Percentiles rank a stretch among this genome's conserved stretches.
phyloP scores from a whole-genome alignment of 2,329 filamentous ascomycete genomes.

The Epichloe elymi region DNA sequence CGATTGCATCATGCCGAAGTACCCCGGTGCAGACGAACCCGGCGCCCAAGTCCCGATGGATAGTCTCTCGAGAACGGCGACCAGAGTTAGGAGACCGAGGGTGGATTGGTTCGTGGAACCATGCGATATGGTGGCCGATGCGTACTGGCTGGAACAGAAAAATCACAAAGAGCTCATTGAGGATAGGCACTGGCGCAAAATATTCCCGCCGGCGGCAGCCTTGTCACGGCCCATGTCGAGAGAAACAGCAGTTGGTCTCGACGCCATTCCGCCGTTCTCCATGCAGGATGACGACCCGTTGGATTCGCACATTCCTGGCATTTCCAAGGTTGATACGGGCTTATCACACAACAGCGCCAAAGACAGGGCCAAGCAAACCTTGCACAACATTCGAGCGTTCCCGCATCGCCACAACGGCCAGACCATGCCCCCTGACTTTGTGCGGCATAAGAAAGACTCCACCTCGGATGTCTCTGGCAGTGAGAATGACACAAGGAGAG shows the following conservation, averaged over 20 bases:
- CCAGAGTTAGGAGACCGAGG: slow-evolving; percentile 57
- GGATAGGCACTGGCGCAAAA: slow-evolving; percentile 59
- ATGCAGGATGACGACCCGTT: slow-evolving; percentile 12
- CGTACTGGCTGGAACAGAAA: slow-evolving; percentile 77
- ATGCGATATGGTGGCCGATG: slow-evolving; percentile 76
- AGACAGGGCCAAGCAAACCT: slow-evolving; percentile 46
- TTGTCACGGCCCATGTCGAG: slow-evolving; percentile 18
- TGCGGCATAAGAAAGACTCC: slow-evolving; percentile 35
- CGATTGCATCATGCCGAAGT: slow-evolving; percentile 27
- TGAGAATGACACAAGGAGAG: slow-evolving; percentile 31
- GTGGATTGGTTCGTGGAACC: slow-evolving; percentile 79
- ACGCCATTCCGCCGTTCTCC: slow-evolving; percentile 13
- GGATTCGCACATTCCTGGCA: slow-evolving; percentile 12
- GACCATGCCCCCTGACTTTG: slow-evolving; percentile 34
- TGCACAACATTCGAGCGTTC: slow-evolving; percentile 41
- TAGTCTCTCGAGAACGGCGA: slow-evolving; percentile 27
- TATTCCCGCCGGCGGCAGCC: slow-evolving; percentile 42
- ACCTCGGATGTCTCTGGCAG: slow-evolving; percentile 49
- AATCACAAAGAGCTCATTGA: slow-evolving; percentile 72
- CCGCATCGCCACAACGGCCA: slow-evolving; percentile 41
- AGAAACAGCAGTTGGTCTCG: slow-evolving; percentile 16
- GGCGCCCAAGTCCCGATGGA: slow-evolving; percentile 30
- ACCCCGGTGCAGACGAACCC: slow-evolving; percentile 31
- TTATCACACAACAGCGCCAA: slow-evolving; percentile 38
- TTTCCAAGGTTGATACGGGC: slow-evolving; percentile 24